Base-by-base conservation (phyloP, 768 basidiomycete species). In the Cystobasidiopsis lactophilus region DNA sequence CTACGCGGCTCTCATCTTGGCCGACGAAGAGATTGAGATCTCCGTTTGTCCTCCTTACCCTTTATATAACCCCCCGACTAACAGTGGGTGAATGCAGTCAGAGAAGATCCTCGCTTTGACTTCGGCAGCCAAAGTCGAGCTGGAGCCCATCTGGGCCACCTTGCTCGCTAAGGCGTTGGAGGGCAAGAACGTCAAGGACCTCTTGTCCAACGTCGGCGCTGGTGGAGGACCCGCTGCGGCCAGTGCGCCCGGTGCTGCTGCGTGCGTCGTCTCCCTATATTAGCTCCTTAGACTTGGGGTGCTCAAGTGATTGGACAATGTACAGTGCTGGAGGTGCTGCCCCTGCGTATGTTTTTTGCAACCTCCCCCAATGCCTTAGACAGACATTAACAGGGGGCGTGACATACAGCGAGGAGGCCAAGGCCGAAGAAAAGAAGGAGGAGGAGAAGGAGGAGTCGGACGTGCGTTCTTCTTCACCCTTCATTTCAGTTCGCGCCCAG, bases 131-230 rank as follows among this genome's bases (percentile, higher is more conserved):
- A 70, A 71, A 53, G 73, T 85, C 58, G 88, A 93, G 24, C 64
- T 93, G 55, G 93, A 96, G 70, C 76, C 89, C 53, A 96, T 98
- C 73, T 96, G 93, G 93, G 88, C 88, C 54, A 70, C 80, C 14
- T 81, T 98, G 63, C 84, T 98, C 65, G 83, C 91, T 57, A 96
- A 93, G 70, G 91, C 93, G 33, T 79, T 98, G 51, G 88, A 91
- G 71, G 91, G 89, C 64, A 93, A 91, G 76, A 78, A 96, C 72
- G 77, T 98, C 64, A 95, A 85, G 71, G 86, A 89, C 41, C 75
- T 96, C 50, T 76, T 98, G 59, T 81, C 82, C 57, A 91, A 85
- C 73, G 86, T 98, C 58, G 89, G 91, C 58, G 73, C 84, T 52
- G 86, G 89, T 57, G 88, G 85, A 45, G 66, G 60, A 44, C 61